Base-by-base conservation (phyloP, 495 filamentous ascomycete species). In the Aspergillus biplanus region DNA sequence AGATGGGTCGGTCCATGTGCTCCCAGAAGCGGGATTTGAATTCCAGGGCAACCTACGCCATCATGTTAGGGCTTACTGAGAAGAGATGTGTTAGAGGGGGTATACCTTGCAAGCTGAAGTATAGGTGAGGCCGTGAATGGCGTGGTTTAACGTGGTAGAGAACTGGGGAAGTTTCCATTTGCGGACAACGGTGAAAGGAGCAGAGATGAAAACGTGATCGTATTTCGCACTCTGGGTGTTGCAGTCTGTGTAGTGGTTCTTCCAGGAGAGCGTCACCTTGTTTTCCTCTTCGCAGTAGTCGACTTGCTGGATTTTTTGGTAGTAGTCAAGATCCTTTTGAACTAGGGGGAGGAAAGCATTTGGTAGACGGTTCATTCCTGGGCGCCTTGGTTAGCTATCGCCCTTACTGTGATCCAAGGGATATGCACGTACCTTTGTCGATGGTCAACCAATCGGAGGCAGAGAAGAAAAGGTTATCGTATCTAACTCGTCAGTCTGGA, bases 1-100 rank as follows among this genome's bases (percentile, higher is more conserved):
- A 74, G 65, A 90, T 89, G 5, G 87, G 87, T 31, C 77, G 74
- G 13, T 69, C 61, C 52, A 80, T 77, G 33, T 87, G 79, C 67
- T 90, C 87, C 87, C 88, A 90, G 80, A 90, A 90, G 11, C 87
- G 81, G 0, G 81, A 79, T 50, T 71, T 73, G 73, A 85, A 90
- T 52, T 88, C 83, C 2, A 90, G 78, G 6, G 87, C 84, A 0
- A 90, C 73, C 35, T 39, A 39, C 6, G 12, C 35, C 6, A 12
- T 39, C 6, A 39, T 39, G 6, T 39, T 39, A 39, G 35, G 6
- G 12, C 12, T 12, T 12, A 39, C 12, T 39, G 35, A 12, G 35
- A 39, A 39, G 35, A 6, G 35, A 39, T 39, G 35, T 39, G 12
- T 39, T 12, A 39, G 35, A 39, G 35, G 35, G 35, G 35, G 35